These are phyloP conservation scores for Colletotrichum simmondsii DNA, from an alignment of 2,329 filamentous ascomycete genomes.

Conservation along the genomic window DNA sequence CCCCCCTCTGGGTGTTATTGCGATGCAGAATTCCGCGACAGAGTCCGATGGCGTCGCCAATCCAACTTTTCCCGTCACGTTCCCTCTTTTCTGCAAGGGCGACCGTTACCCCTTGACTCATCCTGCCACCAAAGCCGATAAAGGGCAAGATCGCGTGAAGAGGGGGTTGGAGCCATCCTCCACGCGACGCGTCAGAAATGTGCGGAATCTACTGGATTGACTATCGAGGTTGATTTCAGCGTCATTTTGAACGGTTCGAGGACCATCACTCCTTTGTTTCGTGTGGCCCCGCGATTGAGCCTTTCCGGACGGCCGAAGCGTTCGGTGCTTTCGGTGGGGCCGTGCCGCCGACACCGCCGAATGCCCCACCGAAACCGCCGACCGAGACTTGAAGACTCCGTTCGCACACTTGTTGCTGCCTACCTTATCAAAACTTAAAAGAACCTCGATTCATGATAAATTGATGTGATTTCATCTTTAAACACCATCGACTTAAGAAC, in stretches of 20 bases:
- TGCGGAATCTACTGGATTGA: not conserved
- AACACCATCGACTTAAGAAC: no score
- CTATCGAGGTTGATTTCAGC: not conserved
- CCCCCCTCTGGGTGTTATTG: slow-evolving; percentile 8
- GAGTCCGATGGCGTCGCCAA: not conserved
- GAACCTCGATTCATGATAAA: no score
- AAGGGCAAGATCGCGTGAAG: slow-evolving; percentile 7
- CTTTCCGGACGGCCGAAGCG: not conserved
- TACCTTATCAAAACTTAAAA: not conserved
- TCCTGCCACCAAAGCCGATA: slow-evolving; percentile 27
- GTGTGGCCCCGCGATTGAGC: not conserved
- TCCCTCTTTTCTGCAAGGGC: slow-evolving; percentile 27
- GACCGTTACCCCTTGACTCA: slow-evolving; percentile 31
- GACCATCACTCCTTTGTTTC: not conserved
- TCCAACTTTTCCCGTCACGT: slow-evolving; percentile 10
- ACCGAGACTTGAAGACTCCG: not conserved
- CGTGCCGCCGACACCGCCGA: slow-evolving; percentile 13
- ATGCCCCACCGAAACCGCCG: slow-evolving; percentile 20
- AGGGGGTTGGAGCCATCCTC: slow-evolving; percentile 7
- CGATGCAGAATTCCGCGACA: not conserved
- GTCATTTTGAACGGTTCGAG: not conserved
- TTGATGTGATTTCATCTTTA: no score
- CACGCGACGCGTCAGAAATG: not conserved
- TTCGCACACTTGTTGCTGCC: not conserved
- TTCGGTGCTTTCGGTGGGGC: slow-evolving; percentile 27